Evolutionary conservation across 106 monocot genomes (phyloP), one percentile per base, ranked within the genome.

Genomic region (Dendrobium catenatum): DNA sequence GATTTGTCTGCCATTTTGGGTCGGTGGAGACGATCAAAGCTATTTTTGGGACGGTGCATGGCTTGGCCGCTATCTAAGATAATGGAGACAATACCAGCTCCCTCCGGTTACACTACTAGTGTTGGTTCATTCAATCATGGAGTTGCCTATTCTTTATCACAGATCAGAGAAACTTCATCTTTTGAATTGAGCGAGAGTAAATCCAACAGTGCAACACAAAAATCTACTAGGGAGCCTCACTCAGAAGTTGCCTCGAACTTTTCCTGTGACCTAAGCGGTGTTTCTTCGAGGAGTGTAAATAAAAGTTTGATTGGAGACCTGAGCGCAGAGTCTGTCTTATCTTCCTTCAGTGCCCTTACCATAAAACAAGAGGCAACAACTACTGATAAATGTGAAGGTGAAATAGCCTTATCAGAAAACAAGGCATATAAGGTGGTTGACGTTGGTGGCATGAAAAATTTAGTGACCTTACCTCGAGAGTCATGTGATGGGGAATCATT

Each of bases 1-100:
- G 93, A 99, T 85, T 83, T 99, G 83, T 68, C 93, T 64, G 80
- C 87, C 67, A 93, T 99, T 79, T 79, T 99, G 66, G 81, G 89
- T 84, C 81, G 93, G 18, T 99, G 98, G 98, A 91, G 68, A 76
- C 78, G 89, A 55, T 94, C 88, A 29, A 94, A 92, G 84, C 72
- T 85, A 79, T 83, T 86, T 83, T 59, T 55, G 9, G 72, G 70
- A 73, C 58, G 64, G 68, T 66, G 72, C 29, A 17, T 83, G 33
- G 86, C 88, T 18, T 76, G 74, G 13, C 87, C 51, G 1, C 41
- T 84, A 27, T 74, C 31, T 47, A 84, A 75, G 56, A 75, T 84
- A 66, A 76, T 77, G 84, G 84, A 79, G 26, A 82, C 79, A 73
- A 72, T 79, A 27, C 41, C 56, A 26, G 1, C 73, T 79, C 55